Base-by-base conservation (phyloP, 768 basidiomycete genomes). In the Termitomyces sp. region DNA sequence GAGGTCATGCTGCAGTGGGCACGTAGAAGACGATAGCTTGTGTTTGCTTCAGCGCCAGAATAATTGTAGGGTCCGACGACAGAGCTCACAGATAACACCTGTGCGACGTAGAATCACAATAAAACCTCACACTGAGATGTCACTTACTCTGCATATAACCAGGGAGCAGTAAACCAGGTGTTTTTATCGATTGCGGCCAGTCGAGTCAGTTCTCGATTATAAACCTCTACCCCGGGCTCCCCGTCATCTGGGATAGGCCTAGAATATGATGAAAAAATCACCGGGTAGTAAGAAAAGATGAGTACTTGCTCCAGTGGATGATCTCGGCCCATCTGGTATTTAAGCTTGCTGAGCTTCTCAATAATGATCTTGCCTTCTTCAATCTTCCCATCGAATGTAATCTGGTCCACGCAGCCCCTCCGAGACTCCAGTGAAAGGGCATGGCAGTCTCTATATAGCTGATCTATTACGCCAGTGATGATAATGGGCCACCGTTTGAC, bases 101-200 rank as follows among this genome's bases (percentile, higher is more conserved):
- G 58, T 1, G 38, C 2, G 55, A 49, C 14, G 28, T 43, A 17
- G 33, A 35, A 31, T 37, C 31, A 41, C 2, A 38, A 38, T 31
- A 5, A 21, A 33, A 35, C 31, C 23, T 40, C 5, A n/a, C 10
- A 15, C 9, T 17, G 31, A 12, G 40, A 56, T 58, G 66, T 50
- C 53, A 72, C 88, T 62, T 74, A 97, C 87, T 98, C 96, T 55
- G 94, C 93, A 68, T 79, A 98, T n/a, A 99, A 78, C 96, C 96
- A 99, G 1, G 94, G 92, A 5, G 91, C 84, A 8, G 83, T 89
- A 67, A 92, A 94, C 96, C 96, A 99, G 0, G 87, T 89, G 58
- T 85, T 78, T 63, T 78, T 75, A 3, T 70, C 68, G 1, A 75
- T 67, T 28, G 73, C 68, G 0, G 73, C 72, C 1, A 90, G 76